phyloP scores from a whole-genome alignment of 1,284 basidiomycete species.

The Termitomyces sp. region DNA sequence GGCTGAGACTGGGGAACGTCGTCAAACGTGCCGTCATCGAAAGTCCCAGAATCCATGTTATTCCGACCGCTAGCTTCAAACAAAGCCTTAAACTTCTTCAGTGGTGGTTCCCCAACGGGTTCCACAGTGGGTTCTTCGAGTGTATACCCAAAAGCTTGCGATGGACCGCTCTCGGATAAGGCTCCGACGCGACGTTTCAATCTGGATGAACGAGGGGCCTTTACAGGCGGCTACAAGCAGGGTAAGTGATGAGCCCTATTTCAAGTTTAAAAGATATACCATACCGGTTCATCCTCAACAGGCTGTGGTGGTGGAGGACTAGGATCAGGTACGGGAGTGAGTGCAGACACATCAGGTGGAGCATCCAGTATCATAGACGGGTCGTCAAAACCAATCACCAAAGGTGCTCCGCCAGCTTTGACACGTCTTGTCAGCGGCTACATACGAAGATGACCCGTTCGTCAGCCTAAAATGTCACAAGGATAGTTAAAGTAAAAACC shows the following conservation, averaged over 20 bases:
- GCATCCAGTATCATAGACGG: slow-evolving; percentile 23
- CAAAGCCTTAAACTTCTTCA: slow-evolving; percentile 66
- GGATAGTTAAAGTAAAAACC: slow-evolving; percentile 13
- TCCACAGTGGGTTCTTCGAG: slow-evolving; percentile 16
- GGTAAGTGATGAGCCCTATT: background rate
- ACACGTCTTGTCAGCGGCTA: slow-evolving; percentile 30
- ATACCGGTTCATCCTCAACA: slow-evolving; percentile 20
- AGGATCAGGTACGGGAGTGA: background rate
- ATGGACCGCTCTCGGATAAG: slow-evolving; percentile 14
- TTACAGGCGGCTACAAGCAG: slow-evolving; percentile 18
- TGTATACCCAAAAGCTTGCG: slow-evolving; percentile 11
- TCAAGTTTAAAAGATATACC: background rate
- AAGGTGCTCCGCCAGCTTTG: slow-evolving; percentile 20
- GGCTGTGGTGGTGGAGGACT: slow-evolving; percentile 10
- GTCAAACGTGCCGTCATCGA: slow-evolving; percentile 4
- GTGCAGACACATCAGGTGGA: slow-evolving; percentile 10
- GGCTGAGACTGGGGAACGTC: slow-evolving; percentile 15
- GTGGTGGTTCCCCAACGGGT: slow-evolving; percentile 40
- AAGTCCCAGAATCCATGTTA: slow-evolving; percentile 24
- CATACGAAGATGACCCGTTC: background rate
- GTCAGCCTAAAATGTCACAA: background rate
- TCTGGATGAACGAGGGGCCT: slow-evolving; percentile 24
- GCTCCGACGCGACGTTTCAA: slow-evolving; percentile 35
- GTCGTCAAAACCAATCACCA: slow-evolving; percentile 33
- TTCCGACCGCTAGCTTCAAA: slow-evolving; percentile 64